Evolutionary conservation across 768 basidiomycete genomes (phyloP).

Genomic region (Leccinellum luteum): DNA sequence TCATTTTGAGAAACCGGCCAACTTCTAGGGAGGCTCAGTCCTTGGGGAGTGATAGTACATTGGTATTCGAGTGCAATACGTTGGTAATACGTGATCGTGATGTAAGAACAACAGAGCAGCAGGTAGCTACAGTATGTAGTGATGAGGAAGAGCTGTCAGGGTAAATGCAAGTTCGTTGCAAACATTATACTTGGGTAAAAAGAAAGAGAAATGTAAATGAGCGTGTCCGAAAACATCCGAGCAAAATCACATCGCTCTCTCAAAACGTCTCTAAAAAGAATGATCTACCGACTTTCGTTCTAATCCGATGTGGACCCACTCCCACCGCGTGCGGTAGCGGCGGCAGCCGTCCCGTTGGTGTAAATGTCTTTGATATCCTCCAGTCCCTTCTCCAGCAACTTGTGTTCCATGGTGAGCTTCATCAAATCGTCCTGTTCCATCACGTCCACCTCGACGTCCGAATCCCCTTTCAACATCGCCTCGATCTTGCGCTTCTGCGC

Average conservation of each 20-base stretch:
- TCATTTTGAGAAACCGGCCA: no score
- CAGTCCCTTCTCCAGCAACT: slow-evolving; percentile 50
- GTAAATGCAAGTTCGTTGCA: neutral
- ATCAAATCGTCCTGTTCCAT: slow-evolving; percentile 52
- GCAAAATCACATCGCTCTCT: neutral
- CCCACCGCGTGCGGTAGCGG: neutral
- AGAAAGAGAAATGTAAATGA: neutral
- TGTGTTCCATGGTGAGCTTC: slow-evolving; percentile 43
- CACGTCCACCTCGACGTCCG: slow-evolving; percentile 53
- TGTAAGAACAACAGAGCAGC: neutral
- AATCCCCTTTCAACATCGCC: slow-evolving; percentile 51
- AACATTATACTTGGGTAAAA: neutral
- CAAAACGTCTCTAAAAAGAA: neutral
- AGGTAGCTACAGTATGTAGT: neutral
- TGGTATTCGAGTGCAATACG: no score
- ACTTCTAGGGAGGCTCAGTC: no score
- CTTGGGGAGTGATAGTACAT: no score
- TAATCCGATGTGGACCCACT: slow-evolving; percentile 15
- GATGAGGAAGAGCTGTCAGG: neutral
- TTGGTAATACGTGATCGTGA: neutral
- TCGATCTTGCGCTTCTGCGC: slow-evolving; percentile 53
- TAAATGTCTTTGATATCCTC: slow-evolving; percentile 46
- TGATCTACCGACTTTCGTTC: neutral
- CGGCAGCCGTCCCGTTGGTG: slow-evolving; percentile 12
- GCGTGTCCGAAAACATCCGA: neutral